These are phyloP conservation scores for Oryza coarctata DNA, from an alignment of 176 grass and related monocot genomes.

Conservation along the genomic window DNA sequence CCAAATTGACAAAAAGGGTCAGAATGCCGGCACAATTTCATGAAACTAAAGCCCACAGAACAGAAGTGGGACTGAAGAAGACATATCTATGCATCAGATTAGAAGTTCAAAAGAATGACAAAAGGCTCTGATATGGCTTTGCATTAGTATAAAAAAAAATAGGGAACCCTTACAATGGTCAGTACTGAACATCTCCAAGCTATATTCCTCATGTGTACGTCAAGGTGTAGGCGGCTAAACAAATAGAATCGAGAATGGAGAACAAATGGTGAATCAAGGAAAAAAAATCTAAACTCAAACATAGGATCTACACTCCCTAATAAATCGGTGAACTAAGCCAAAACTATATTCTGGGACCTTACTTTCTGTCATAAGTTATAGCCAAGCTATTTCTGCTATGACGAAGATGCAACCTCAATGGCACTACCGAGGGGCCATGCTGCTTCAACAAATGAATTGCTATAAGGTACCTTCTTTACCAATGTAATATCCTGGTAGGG, in stretches of 20 bases:
- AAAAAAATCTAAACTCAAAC: slow-evolving; percentile 45
- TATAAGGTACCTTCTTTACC: slow-evolving; percentile 82
- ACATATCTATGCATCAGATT: slow-evolving; percentile 34
- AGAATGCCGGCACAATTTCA: not conserved
- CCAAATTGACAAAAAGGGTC: not conserved
- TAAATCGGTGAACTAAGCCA: slow-evolving; percentile 51
- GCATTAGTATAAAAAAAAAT: slow-evolving; percentile 36
- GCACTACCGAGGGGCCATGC: slow-evolving; percentile 97
- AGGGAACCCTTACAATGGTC: slow-evolving; percentile 28
- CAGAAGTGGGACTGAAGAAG: slow-evolving; percentile 10
- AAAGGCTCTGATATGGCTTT: slow-evolving; percentile 15
- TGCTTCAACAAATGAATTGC: slow-evolving; percentile 79
- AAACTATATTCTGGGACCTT: slow-evolving; percentile 36
- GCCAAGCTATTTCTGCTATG: slow-evolving; percentile 44
- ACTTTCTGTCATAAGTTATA: slow-evolving; percentile 25
- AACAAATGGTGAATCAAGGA: slow-evolving; percentile 45
- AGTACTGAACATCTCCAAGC: slow-evolving; percentile 18
- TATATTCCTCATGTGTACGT: slow-evolving; percentile 48
- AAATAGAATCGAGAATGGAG: slow-evolving; percentile 48
- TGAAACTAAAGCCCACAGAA: not conserved
- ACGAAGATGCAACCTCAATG: slow-evolving; percentile 88
- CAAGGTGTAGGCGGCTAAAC: slow-evolving; percentile 39
- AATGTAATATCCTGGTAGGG: slow-evolving; percentile 92
- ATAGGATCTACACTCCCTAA: slow-evolving; percentile 38
- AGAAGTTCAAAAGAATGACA: slow-evolving; percentile 25